A percentile compares a stretch with the other conserved stretches of the same genome.
Conservation (phyloP, 1,284 basidiomycete species). For the Exobasidium cylindrosporum region DNA sequence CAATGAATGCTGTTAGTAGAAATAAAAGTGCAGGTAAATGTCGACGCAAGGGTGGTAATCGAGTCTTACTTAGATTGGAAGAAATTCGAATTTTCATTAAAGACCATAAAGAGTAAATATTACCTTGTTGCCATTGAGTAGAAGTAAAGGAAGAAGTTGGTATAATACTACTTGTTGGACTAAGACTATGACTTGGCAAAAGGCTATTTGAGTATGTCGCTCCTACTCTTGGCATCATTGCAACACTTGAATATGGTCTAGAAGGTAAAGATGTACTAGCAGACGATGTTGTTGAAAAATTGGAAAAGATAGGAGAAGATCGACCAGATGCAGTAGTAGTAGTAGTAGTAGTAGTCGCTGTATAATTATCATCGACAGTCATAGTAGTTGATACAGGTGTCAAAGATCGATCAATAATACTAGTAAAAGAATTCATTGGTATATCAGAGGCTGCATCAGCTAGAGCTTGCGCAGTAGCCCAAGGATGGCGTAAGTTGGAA, state of each 20-base stretch:
- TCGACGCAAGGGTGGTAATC: constrained; percentile 32
- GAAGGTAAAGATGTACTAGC: constrained; percentile 26
- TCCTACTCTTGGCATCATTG: background rate
- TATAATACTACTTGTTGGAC: constrained; percentile 11
- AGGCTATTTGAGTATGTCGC: background rate
- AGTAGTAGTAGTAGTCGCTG: background rate
- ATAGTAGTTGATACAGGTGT: constrained; percentile 7
- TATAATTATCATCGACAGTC: constrained; percentile 1
- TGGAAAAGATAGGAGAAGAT: constrained; percentile 26
- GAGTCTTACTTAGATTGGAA: too few relatives aligned
- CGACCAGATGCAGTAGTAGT: constrained; percentile 19
- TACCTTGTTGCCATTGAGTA: too few relatives aligned
- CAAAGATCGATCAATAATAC: background rate
- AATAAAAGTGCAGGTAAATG: constrained; percentile 36
- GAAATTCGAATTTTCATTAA: too few relatives aligned
- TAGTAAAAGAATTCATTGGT: too few relatives aligned
- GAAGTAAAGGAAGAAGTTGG: too few relatives aligned
- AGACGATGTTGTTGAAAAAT: background rate
- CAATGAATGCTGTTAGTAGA: constrained; percentile 37
- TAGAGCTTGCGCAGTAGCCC: too few relatives aligned
- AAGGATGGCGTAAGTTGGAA: too few relatives aligned
- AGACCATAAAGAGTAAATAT: too few relatives aligned
- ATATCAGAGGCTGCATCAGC: too few relatives aligned
- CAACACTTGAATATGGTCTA: constrained; percentile 25
- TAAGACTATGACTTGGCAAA: constrained; percentile 12